Evolutionary conservation across 805 yeast genomes (phyloP).

Genomic region (Metschnikowia anglica): DNA sequence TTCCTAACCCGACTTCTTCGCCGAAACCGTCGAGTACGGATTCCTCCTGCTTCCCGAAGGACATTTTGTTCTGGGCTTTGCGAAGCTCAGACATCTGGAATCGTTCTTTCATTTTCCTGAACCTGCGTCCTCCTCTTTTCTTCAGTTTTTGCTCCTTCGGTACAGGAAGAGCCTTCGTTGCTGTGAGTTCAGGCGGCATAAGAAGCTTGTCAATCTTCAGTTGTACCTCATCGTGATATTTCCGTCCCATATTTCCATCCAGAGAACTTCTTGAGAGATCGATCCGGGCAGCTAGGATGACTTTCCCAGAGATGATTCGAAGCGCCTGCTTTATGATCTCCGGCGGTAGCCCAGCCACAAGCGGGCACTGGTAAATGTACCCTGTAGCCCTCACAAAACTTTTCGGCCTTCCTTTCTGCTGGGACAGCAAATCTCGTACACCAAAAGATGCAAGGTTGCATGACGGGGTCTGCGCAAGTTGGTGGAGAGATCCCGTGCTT

Average conservation of each 20-base stretch:
- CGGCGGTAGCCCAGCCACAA: slow-evolving; percentile 59
- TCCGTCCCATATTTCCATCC: slow-evolving; percentile 55
- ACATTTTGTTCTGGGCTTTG: slow-evolving; percentile 80
- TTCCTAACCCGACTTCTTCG: slow-evolving; percentile 81
- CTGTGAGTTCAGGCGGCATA: slow-evolving; percentile 70
- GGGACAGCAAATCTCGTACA: slow-evolving; percentile 40
- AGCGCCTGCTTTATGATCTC: slow-evolving; percentile 66
- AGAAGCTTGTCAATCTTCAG: slow-evolving; percentile 67
- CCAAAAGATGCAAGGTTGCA: slow-evolving; percentile 85
- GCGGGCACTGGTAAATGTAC: slow-evolving; percentile 57
- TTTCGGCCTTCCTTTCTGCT: slow-evolving; percentile 25
- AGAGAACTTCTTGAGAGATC: slow-evolving; percentile 51
- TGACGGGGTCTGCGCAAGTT: slow-evolving; percentile 68
- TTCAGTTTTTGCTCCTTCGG: slow-evolving; percentile 78
- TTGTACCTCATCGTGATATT: slow-evolving; percentile 59
- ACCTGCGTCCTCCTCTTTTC: slow-evolving; percentile 81
- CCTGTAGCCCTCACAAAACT: slow-evolving; percentile 64
- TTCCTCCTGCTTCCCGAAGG: slow-evolving; percentile 74
- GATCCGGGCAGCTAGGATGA: slow-evolving; percentile 78
- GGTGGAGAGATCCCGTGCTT: slow-evolving; percentile 64
- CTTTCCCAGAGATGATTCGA: slow-evolving; percentile 76
- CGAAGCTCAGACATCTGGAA: slow-evolving; percentile 78
- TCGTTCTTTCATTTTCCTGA: slow-evolving; percentile 77
- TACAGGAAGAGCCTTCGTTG: slow-evolving; percentile 62
- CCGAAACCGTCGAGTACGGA: slow-evolving; percentile 64